Evolutionary conservation across 495 filamentous ascomycete species (phyloP), one percentile per base, ranked within the genome.

Genomic region (Hyaloscypha variabilis): DNA sequence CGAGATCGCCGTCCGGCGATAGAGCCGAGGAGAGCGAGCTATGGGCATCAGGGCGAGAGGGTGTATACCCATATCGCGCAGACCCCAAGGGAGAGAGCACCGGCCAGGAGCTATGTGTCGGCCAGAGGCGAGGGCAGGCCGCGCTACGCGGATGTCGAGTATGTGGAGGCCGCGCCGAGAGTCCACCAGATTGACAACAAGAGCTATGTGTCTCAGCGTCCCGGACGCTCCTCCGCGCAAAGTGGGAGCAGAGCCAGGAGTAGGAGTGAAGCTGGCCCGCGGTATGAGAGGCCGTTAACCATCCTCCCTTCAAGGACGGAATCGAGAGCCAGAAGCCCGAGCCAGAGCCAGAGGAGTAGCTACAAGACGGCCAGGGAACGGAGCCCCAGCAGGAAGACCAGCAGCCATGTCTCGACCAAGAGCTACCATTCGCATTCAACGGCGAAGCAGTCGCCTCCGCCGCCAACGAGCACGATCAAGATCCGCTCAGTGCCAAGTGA

Each of bases 291-390:
- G 73, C 73, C 65, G 72, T 72, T 4, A 72, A 68, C 74, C 70
- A 73, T 55, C 69, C 75, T 55, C 77, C 75, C 69, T 3, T 10
- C 26, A 17, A 54, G 8, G 80, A 76, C 26, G 71, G 78, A 61
- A 77, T 76, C 72, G 79, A 74, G 73, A 79, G 75, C 50, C 8
- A 30, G 39, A 29, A 62, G 55, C 54, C 56, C 63, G 26, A 19
- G 21, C 5, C 23, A 34, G n/a, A 39, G 30, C n/a, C 58, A 60
- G 1, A 28, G 51, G 51, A 28, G 51, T 28, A 58, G 54, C 29
- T 29, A 34, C 29, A 28, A 26, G 54, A 34, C n/a, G 3, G 13
- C 23, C 26, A 58, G 26, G 24, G 54, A 58, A 23, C 8, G 54
- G 10, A 58, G 54, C n/a, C 23, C 29, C 39, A 60, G 28, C 34